Evolutionary conservation across 176 grass and related monocot genomes (phyloP).

Genomic region (Avena sativa): DNA sequence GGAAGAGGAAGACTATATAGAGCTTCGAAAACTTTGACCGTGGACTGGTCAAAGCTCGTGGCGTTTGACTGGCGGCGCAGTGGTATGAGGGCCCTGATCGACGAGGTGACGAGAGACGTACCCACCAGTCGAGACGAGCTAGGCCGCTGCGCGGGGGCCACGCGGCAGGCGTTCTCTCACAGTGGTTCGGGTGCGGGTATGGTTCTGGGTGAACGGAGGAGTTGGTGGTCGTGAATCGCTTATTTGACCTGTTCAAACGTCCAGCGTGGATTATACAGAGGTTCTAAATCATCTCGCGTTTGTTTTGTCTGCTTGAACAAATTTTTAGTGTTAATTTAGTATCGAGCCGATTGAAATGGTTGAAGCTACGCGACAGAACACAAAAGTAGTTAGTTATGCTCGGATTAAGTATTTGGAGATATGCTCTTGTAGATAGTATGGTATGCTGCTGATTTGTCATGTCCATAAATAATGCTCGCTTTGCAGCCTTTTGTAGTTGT

Average conservation of each 20-base stretch:
- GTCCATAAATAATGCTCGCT: not conserved
- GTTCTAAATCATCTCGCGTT: not conserved
- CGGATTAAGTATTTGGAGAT: not conserved
- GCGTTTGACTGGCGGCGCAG: constrained; percentile 73
- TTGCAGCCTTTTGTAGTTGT: not conserved
- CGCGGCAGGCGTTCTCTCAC: not conserved
- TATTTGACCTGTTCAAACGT: constrained; percentile 67
- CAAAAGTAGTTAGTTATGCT: not conserved
- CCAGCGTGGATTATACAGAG: not conserved
- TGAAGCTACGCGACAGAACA: not conserved
- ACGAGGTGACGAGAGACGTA: not conserved
- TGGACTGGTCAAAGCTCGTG: constrained; percentile 93
- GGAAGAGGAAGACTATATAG: constrained; percentile 52
- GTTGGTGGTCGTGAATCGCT: constrained; percentile 49
- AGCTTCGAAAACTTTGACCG: constrained; percentile 75
- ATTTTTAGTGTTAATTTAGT: not conserved
- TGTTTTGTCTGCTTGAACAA: not conserved
- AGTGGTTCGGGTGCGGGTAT: constrained; percentile 29
- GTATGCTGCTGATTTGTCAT: not conserved
- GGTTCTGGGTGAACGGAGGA: not conserved
- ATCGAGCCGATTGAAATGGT: not conserved
- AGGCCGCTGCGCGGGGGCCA: not conserved
- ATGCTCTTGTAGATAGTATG: not conserved
- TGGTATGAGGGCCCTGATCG: not conserved
- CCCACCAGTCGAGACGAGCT: constrained; percentile 29